phyloP scores from a whole-genome alignment of 345 rosid species.

The Citrus mangshanensis region DNA sequence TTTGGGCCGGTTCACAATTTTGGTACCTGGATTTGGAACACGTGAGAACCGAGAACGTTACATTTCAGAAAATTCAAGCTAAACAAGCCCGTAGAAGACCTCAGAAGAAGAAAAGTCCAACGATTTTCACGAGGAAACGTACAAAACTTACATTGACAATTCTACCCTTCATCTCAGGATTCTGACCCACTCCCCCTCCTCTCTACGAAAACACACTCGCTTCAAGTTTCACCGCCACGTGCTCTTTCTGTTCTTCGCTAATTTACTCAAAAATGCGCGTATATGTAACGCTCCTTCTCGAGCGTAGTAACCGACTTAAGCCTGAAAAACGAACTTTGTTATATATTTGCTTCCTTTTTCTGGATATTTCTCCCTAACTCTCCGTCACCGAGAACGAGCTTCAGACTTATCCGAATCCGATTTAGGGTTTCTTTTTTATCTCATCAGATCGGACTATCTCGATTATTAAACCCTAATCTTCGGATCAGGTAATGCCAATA shows the following conservation, averaged over 20 bases:
- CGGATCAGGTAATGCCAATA: conserved; percentile 31
- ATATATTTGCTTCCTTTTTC: background rate
- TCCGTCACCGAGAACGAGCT: background rate
- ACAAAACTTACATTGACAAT: background rate
- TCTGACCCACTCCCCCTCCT: background rate
- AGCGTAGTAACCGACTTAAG: conserved; percentile 4
- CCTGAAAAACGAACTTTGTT: background rate
- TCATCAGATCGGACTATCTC: background rate
- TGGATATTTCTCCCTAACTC: too few relatives aligned
- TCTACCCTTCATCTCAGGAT: background rate
- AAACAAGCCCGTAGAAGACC: too few relatives aligned
- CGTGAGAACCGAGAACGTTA: too few relatives aligned
- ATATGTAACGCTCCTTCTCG: background rate
- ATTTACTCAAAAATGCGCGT: background rate
- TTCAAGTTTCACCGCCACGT: background rate
- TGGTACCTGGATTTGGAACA: too few relatives aligned
- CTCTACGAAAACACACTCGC: background rate
- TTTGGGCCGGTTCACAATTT: too few relatives aligned
- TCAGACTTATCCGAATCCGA: conserved; percentile 24
- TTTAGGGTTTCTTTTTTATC: conserved; percentile 20
- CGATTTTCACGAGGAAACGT: background rate
- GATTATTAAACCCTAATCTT: conserved; percentile 25
- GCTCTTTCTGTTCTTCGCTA: background rate
- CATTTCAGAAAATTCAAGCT: too few relatives aligned
- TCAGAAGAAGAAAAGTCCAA: background rate